A percentile compares a stretch with the other conserved stretches of the same genome.
These are phyloP conservation scores for Phyllosticta paracitricarpa DNA, from an alignment of 2,329 filamentous ascomycete species.

Conservation along the genomic window DNA sequence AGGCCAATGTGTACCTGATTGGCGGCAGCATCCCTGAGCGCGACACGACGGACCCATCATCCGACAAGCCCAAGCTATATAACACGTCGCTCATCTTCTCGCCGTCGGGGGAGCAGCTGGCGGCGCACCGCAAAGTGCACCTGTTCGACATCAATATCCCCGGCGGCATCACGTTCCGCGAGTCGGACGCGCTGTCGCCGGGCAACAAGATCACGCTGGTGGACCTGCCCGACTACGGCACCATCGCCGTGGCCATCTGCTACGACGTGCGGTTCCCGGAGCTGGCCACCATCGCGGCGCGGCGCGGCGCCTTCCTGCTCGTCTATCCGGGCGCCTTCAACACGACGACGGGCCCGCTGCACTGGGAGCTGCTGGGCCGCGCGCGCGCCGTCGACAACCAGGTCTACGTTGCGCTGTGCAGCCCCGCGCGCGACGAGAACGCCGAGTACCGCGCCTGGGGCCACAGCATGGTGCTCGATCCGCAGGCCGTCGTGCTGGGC, in stretches of 20 bases:
- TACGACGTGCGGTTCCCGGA: conserved; percentile 98
- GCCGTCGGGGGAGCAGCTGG: conserved; percentile 69
- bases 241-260: conserved; percentile 83
- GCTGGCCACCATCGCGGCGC: conserved; percentile 76
- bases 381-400: conserved; percentile 89
- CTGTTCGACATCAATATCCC: conserved; percentile 98
- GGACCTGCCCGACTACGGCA: conserved; percentile 80
- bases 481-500: conserved; percentile 70
- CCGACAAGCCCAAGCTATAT: conserved; percentile 49
- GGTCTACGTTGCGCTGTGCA: conserved; percentile 86
- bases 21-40: conserved; percentile 90
- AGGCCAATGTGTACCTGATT: conserved; percentile 70
- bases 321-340: conserved; percentile 98
- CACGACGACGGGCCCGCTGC: conserved; percentile 78
- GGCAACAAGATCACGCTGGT: conserved; percentile 80
- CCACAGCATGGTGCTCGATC: conserved; percentile 80
- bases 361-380: conserved; percentile 78
- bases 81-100: conserved; percentile 84
- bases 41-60: conserved; percentile 37
- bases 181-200: conserved; percentile 78
- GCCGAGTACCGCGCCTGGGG: conserved; percentile 85
- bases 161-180: conserved; percentile 82
- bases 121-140: conserved; percentile 85
- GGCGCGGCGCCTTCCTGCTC: conserved; percentile 76
- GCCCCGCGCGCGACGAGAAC: conserved; percentile 68